A percentile compares a stretch with the other conserved stretches of the same genome.
Evolutionary conservation across 164 flowering plant species (phyloP).

Genomic region (Tinospora cordifolia): DNA sequence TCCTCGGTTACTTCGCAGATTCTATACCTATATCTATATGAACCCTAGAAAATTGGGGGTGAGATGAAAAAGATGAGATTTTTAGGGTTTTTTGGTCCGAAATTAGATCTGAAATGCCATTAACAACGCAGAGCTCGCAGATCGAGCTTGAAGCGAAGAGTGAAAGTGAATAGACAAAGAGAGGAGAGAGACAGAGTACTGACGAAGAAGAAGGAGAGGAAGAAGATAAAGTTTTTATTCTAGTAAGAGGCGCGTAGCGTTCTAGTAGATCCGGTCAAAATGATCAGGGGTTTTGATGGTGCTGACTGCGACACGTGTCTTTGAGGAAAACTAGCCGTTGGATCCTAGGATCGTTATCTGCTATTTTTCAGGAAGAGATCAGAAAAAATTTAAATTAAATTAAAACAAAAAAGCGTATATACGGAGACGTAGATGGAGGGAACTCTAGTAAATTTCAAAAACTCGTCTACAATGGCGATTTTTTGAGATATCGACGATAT

Average conservation of each 20-base stretch:
- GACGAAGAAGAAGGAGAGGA: too few relatives aligned
- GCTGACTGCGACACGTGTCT: conserved; percentile 21
- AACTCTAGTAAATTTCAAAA: neutral
- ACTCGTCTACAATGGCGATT: conserved; percentile 12
- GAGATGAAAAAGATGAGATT: neutral
- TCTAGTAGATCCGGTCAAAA: conserved; percentile 12
- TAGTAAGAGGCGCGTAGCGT: conserved; percentile 4
- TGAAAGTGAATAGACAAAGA: neutral
- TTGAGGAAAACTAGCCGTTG: conserved; percentile 11
- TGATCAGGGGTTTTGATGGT: conserved; percentile 11
- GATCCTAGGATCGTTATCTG: conserved; percentile 38
- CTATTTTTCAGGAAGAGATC: conserved; percentile 35
- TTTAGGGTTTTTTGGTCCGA: neutral
- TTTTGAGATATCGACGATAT: neutral
- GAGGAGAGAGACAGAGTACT: neutral
- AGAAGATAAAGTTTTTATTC: conserved; percentile 12
- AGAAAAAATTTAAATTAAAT: conserved; percentile 22
- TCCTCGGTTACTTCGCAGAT: neutral
- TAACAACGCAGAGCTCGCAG: conserved; percentile 13
- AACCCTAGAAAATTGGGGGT: too few relatives aligned
- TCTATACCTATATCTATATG: too few relatives aligned
- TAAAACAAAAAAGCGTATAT: conserved; percentile 6
- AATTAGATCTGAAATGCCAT: conserved; percentile 29
- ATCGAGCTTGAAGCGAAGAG: conserved; percentile 14
- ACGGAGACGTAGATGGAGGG: neutral